Conservation (phyloP, 2,329 filamentous ascomycete species). For the Xenoacremonium recifei region DNA sequence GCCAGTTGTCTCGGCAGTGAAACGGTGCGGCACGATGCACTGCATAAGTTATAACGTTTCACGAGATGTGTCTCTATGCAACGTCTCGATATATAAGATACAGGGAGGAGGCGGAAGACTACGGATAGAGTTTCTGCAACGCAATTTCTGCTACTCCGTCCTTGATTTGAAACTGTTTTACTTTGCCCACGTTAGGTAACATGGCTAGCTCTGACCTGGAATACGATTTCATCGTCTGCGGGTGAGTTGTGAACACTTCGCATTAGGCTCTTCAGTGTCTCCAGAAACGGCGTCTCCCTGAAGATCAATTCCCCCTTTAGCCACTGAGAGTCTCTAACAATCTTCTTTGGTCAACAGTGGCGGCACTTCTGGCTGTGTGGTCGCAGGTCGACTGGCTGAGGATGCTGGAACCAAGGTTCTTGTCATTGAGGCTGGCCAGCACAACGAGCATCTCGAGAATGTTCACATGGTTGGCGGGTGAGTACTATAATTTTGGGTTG, state of each 20-base stretch:
- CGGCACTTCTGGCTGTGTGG: slow-evolving; percentile 36
- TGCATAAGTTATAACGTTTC: neutral
- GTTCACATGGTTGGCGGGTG: slow-evolving; percentile 51
- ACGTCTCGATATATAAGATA: neutral
- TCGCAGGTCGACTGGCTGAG: slow-evolving; percentile 38
- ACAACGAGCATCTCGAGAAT: slow-evolving; percentile 45
- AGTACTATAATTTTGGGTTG: slow-evolving; percentile 6
- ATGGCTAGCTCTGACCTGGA: slow-evolving; percentile 18
- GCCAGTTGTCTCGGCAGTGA: slow-evolving; percentile 1
- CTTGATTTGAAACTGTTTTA: too few relatives aligned
- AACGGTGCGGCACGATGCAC: neutral
- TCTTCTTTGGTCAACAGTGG: slow-evolving; percentile 23
- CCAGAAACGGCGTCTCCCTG: neutral
- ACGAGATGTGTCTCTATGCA: neutral
- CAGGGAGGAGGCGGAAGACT: neutral
- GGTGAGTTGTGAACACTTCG: slow-evolving; percentile 22
- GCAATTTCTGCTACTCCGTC: too few relatives aligned
- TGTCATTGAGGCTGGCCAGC: slow-evolving; percentile 37
- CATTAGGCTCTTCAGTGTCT: neutral
- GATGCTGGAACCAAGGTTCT: slow-evolving; percentile 28
- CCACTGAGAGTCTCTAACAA: slow-evolving; percentile 5
- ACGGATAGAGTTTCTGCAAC: too few relatives aligned
- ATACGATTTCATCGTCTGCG: slow-evolving; percentile 35
- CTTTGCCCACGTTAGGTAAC: neutral
- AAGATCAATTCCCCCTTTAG: neutral